These are phyloP conservation scores for Pestalotiopsis sp. DNA, from an alignment of 2,329 filamentous ascomycete genomes.

Conservation along the genomic window DNA sequence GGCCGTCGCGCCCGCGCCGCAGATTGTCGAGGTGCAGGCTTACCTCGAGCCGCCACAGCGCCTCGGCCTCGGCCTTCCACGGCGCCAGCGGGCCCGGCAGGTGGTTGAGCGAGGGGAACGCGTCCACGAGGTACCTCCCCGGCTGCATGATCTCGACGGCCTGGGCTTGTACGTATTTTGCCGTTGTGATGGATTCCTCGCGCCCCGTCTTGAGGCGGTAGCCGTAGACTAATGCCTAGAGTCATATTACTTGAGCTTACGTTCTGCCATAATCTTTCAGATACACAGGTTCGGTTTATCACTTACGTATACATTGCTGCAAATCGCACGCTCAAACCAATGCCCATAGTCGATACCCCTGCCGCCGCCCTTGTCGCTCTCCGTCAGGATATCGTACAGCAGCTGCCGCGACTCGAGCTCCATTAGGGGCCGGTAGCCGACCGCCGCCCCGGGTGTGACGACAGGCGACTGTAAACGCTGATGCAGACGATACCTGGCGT, in stretches of 20 bases:
- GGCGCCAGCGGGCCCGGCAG: constrained; percentile 39
- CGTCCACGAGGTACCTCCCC: constrained; percentile 42
- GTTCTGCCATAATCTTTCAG: not conserved
- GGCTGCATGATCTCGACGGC: constrained; percentile 29
- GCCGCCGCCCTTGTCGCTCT: constrained; percentile 24
- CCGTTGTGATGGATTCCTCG: constrained; percentile 28
- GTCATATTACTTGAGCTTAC: not conserved
- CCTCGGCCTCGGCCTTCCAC: constrained; percentile 35
- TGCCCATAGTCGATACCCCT: constrained; percentile 30
- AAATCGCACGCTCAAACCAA: constrained; percentile 37
- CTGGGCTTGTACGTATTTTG: constrained; percentile 26
- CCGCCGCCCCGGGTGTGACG: constrained; percentile 30
- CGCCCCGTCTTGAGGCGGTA: constrained; percentile 31
- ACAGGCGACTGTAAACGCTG: constrained; percentile 40
- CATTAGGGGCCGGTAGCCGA: constrained; percentile 43
- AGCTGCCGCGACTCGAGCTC: constrained; percentile 49
- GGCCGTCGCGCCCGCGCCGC: constrained; percentile 20
- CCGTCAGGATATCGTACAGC: constrained; percentile 41
- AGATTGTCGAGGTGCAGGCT: constrained; percentile 30
- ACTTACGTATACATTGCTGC: constrained; percentile 37
- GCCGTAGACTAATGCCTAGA: constrained; percentile 34
- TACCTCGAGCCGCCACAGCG: constrained; percentile 25
- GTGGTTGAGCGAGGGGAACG: constrained; percentile 42
- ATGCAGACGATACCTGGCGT: constrained; percentile 39
- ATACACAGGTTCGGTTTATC: too few relatives aligned